Evolutionary conservation across 306 rosid species (phyloP).

Genomic region (Pachyrhizus erosus): DNA sequence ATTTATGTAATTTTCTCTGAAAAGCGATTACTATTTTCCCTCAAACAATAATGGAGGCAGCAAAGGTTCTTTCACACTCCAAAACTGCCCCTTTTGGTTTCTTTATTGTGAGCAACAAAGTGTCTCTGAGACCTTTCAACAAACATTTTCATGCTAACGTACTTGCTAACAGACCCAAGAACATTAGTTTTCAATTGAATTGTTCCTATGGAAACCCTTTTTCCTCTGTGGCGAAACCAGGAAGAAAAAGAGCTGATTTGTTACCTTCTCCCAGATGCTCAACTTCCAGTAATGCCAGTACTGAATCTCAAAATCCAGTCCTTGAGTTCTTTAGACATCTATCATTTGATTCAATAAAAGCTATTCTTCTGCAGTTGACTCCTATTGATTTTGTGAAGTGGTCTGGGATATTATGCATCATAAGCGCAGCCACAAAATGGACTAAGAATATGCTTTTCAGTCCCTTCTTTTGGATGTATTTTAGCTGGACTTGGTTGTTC

Average conservation of each 20-base stretch:
- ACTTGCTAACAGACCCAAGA: constrained; percentile 39
- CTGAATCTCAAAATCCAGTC: constrained; percentile 61
- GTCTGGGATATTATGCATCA: constrained; percentile 65
- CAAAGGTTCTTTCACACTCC: constrained; percentile 59
- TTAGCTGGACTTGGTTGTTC: constrained; percentile 95
- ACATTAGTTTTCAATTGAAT: constrained; percentile 41
- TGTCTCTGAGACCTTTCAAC: constrained; percentile 66
- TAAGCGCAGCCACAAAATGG: constrained; percentile 76
- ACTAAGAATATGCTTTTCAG: constrained; percentile 61
- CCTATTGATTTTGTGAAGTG: constrained; percentile 76
- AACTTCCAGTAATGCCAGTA: constrained; percentile 52
- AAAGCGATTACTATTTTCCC: constrained; percentile 24
- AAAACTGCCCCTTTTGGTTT: constrained; percentile 53
- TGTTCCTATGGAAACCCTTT: constrained; percentile 35
- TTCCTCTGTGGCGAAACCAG: constrained; percentile 34
- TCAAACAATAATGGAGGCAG: constrained; percentile 60
- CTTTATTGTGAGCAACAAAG: constrained; percentile 43
- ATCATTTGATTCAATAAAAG: constrained; percentile 64
- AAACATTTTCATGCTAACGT: constrained; percentile 50
- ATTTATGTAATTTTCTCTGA: neutral
- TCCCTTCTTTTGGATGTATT: constrained; percentile 98
- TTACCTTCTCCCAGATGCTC: constrained; percentile 55
- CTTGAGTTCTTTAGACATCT: constrained; percentile 53
- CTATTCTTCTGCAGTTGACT: constrained; percentile 61
- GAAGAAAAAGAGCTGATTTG: constrained; percentile 45